Base-by-base conservation (phyloP, 1,284 basidiomycete genomes). In the Naganishia liquefaciens region DNA sequence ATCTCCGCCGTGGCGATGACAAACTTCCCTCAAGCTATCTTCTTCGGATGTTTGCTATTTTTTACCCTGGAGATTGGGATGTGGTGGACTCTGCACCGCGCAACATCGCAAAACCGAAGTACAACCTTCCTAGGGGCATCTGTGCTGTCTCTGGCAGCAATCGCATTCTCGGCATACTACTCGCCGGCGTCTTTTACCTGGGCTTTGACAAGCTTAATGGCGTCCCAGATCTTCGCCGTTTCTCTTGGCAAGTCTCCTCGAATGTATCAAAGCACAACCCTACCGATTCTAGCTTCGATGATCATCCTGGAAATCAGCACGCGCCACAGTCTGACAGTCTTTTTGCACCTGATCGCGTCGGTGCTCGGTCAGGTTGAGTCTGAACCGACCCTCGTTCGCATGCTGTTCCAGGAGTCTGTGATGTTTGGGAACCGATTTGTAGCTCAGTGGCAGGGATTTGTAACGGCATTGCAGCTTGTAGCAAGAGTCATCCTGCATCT, bases 1-100 rank as follows among this genome's bases (percentile, higher is more conserved):
- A 86, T 95, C 70, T 91, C 91, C 27, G 85, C 90, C 52, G 87
- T 86, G 21, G 88, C 90, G 5, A 87, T 94, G 66, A 85, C 94
- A 73, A 96, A 95, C 77, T 94, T 93, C 78, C 91, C 90, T 4
- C 85, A 94, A 21, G 88, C 91, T 0, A 85, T 87, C 33, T 76
- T 83, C 9, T 82, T 92, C 9, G 86, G 88, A 0, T 75, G 86
- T 42, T 40, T 42, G 25, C 39, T 46, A 33, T 65, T 40, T 30
- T 23, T 27, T 37, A 51, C 33, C 28, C 50, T 52, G 47, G 63
- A 51, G 28, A 4, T 40, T 46, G 51, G 42, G 13, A 46, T 50
- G 23, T 37, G 40, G 55, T 60, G 55, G 55, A 42, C 52, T 40
- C 30, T 53, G 19, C 52, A 55, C 6, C 30, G 17, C 13, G 53